These are phyloP conservation scores for Papiliotrema fonsecae DNA, from an alignment of 1,284 basidiomycete species.

Conservation along the genomic window DNA sequence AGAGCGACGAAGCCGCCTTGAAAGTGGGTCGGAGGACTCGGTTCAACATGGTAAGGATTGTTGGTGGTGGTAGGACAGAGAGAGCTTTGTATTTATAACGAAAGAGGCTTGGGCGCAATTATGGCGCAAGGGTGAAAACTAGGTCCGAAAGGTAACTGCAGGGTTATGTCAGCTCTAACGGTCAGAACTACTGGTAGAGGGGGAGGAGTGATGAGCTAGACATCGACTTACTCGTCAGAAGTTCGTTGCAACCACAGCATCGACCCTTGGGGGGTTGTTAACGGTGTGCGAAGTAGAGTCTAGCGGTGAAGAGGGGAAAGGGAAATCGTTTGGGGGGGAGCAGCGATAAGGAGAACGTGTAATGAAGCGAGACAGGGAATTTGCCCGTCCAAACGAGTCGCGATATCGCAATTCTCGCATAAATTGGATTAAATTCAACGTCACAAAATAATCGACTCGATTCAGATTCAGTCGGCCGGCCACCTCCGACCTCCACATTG, in stretches of 20 bases:
- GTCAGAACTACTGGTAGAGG: neutral
- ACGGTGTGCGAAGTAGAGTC: neutral
- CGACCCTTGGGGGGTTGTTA: neutral
- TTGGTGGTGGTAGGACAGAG: slow-evolving; percentile 1
- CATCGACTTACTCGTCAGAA: slow-evolving; percentile 47
- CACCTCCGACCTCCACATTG: no score
- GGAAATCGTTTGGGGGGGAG: neutral
- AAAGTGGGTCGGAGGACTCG: slow-evolving; percentile 2
- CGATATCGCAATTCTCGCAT: neutral
- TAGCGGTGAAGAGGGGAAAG: neutral
- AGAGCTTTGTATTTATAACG: neutral
- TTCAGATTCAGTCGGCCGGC: no score
- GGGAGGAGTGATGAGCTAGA: neutral
- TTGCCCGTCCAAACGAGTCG: neutral
- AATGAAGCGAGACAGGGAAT: neutral
- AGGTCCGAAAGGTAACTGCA: slow-evolving; percentile 46
- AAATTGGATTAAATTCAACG: neutral
- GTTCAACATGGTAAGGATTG: slow-evolving; percentile 13
- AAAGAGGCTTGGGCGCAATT: slow-evolving; percentile 19
- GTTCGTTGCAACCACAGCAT: slow-evolving; percentile 40
- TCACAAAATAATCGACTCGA: no score
- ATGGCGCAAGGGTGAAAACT: slow-evolving; percentile 37
- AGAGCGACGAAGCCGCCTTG: slow-evolving; percentile 9
- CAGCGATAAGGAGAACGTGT: neutral
- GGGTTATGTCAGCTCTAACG: slow-evolving; percentile 2